Base-by-base conservation (phyloP, 768 basidiomycete genomes). In the Xerocomus brunneocitrinus region DNA sequence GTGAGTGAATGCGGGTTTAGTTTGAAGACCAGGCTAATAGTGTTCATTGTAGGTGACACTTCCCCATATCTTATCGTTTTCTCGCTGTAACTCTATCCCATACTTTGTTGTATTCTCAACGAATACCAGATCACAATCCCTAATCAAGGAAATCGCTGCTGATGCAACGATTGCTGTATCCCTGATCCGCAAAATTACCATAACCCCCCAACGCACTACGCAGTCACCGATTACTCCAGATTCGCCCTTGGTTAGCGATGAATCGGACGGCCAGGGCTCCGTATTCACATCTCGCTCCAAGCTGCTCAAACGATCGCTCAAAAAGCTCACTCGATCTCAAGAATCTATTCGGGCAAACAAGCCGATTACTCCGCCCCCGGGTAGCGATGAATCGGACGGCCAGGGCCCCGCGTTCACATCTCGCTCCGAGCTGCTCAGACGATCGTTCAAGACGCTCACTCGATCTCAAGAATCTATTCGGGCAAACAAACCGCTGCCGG, bases 21-120 rank as follows among this genome's bases (percentile, higher is more conserved):
- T 24, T 34, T 27, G n/a, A 35, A 39, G 32, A 25, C 38, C 49
- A 35, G 27, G 27, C 54, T 50, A 40, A 53, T 43, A 36, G 47
- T 49, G 28, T 25, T 35, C 31, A 34, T 52, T 32, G 49, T 28
- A 63, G 87, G 74, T 87, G 22, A 85, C 86, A 49, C 68, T 89
- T 30, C 87, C 87, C 22, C 77, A 76, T 25, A 76, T 79, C 14
- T 73, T 80, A 12, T 78, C 77, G 4, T 87, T 87, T 69, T 74
- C 80, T 59, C 84, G 87, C 28, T 66, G 76, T 25, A 76, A 76
- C 16, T 78, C 77, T n/a, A 78, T 89, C 55, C 80, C 86, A 12
- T 88, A 82, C 61, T 89, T 82, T 60, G 84, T 87, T 48, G 83
- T 88, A 28, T 88, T 88, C 68, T 79, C 80, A 9, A 87, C 87